Evolutionary conservation across 176 grass and related monocot species (phyloP).

Genomic region (Tuctoria greenei): DNA sequence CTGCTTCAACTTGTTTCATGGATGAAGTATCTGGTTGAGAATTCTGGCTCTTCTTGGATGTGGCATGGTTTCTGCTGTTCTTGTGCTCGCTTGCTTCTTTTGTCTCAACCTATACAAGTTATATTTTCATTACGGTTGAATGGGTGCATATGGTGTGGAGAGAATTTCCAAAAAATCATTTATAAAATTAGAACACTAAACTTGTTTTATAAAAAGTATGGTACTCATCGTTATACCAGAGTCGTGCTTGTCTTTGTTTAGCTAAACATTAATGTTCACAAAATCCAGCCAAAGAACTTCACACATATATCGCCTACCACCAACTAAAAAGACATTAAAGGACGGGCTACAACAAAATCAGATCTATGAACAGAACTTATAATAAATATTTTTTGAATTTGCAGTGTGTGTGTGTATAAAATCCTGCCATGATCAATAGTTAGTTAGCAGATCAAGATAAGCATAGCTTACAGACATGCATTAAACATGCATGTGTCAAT

Average conservation of each 20-base stretch:
- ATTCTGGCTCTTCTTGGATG: slow-evolving; percentile 52
- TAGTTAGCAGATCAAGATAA: slow-evolving; percentile 7
- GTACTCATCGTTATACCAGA: slow-evolving; percentile 5
- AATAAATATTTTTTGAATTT: slow-evolving; percentile 9
- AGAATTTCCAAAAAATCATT: background rate
- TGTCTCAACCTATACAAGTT: slow-evolving; percentile 47
- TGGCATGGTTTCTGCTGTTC: slow-evolving; percentile 43
- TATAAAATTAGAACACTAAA: background rate
- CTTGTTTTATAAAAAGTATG: slow-evolving; percentile 1
- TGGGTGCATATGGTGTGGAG: slow-evolving; percentile 17
- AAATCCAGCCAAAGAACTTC: background rate
- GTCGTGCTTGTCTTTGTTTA: background rate
- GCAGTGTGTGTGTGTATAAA: background rate
- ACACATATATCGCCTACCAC: background rate
- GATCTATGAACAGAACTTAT: background rate
- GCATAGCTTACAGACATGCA: background rate
- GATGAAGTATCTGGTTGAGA: slow-evolving; percentile 44
- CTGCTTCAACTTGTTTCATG: slow-evolving; percentile 62
- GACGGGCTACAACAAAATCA: slow-evolving; percentile 1
- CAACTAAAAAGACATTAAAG: background rate
- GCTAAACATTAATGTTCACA: slow-evolving; percentile 7
- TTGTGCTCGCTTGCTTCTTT: slow-evolving; percentile 52
- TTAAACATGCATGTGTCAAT: slow-evolving; percentile 16
- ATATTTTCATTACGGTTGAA: slow-evolving; percentile 30
- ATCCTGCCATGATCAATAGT: background rate